Conservation (phyloP, 129 eudicot genomes). For the Calendula officinalis region DNA sequence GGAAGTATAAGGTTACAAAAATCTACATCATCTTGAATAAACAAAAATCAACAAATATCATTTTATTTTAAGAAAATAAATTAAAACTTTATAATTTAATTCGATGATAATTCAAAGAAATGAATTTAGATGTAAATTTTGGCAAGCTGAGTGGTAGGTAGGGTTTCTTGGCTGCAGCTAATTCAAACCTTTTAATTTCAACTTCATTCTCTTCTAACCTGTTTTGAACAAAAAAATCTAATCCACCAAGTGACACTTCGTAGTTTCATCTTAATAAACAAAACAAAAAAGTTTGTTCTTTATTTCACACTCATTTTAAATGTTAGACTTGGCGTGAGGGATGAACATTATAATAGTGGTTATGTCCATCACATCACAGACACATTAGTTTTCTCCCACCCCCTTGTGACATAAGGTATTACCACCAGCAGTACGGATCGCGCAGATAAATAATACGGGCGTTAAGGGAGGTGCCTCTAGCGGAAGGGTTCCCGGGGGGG, state of each 20-base stretch:
- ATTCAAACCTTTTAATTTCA: slow-evolving; percentile 54
- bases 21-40: slow-evolving; percentile 22
- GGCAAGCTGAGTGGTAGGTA: slow-evolving; percentile 50
- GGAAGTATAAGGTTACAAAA: slow-evolving; percentile 18
- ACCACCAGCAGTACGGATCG: too few relatives aligned
- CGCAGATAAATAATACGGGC: too few relatives aligned
- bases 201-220: slow-evolving; percentile 70
- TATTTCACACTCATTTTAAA: not conserved
- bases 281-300: not conserved
- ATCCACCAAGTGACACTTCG: slow-evolving; percentile 74
- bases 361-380: too few relatives aligned
- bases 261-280: slow-evolving; percentile 54
- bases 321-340: not conserved
- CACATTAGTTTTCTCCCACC: too few relatives aligned
- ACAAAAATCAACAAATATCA: slow-evolving; percentile 20
- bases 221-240: slow-evolving; percentile 51
- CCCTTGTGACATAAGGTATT: too few relatives aligned
- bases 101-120: slow-evolving; percentile 29
- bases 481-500: too few relatives aligned
- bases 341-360: too few relatives aligned
- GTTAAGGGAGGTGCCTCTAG: too few relatives aligned
- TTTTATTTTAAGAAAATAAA: slow-evolving; percentile 5
- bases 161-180: slow-evolving; percentile 42
- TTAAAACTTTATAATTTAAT: slow-evolving; percentile 12
- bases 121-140: slow-evolving; percentile 58